These are phyloP conservation scores for Hortiboletus campestris DNA, from an alignment of 768 basidiomycete genomes.

Conservation along the genomic window DNA sequence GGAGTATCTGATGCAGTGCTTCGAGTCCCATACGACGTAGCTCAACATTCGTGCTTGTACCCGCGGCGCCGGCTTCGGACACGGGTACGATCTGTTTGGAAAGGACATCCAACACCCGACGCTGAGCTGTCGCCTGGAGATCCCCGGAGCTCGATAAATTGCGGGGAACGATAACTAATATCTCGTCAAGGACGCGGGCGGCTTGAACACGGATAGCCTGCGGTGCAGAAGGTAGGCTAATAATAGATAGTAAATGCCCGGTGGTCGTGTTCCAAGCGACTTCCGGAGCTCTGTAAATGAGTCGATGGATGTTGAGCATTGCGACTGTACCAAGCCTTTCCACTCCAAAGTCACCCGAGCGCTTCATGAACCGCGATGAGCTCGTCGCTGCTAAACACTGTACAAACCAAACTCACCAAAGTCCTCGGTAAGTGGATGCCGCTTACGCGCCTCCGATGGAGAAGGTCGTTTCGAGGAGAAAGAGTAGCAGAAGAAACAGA, in stretches of 20 bases:
- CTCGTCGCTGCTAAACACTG: neutral
- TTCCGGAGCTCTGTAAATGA: slow-evolving; percentile 79
- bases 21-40: slow-evolving; percentile 86
- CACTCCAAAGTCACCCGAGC: slow-evolving; percentile 94
- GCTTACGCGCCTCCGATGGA: slow-evolving; percentile 72
- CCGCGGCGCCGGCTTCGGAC: slow-evolving; percentile 39
- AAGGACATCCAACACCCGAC: slow-evolving; percentile 82
- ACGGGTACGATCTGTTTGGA: slow-evolving; percentile 67
- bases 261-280: slow-evolving; percentile 86
- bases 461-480: slow-evolving; percentile 41
- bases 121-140: slow-evolving; percentile 69
- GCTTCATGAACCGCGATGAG: slow-evolving; percentile 38
- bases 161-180: slow-evolving; percentile 73
- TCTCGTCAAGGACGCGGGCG: slow-evolving; percentile 81
- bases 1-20: slow-evolving; percentile 85
- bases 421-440: slow-evolving; percentile 84
- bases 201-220: slow-evolving; percentile 84
- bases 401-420: slow-evolving; percentile 48
- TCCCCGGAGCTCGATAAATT: slow-evolving; percentile 61
- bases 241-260: slow-evolving; percentile 73
- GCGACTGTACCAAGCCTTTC: slow-evolving; percentile 79
- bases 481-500: slow-evolving; percentile 34
- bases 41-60: slow-evolving; percentile 59
- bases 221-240: slow-evolving; percentile 68
- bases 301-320: slow-evolving; percentile 79